phyloP scores from a whole-genome alignment of 1,284 basidiomycete species.

The Sanghuangporus baumii region DNA sequence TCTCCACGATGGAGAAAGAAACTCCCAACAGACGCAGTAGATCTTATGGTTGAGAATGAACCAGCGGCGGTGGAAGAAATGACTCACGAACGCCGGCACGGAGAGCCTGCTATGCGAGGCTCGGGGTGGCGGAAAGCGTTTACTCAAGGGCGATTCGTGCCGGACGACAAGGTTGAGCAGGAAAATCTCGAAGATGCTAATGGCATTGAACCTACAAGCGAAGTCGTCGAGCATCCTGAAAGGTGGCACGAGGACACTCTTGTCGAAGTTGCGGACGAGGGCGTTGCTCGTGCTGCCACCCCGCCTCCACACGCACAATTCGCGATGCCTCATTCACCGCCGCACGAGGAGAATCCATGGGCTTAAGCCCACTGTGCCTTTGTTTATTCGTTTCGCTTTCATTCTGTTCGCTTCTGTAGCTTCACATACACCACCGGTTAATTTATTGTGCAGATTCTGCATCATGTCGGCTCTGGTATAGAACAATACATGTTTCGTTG shows the following conservation, averaged over 20 bases:
- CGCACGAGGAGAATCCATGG: slow-evolving; percentile 22
- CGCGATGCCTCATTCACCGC: slow-evolving; percentile 7
- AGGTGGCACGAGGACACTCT: slow-evolving; percentile 28
- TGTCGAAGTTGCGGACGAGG: slow-evolving; percentile 26
- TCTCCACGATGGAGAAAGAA: slow-evolving; percentile 15
- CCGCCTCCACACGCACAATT: slow-evolving; percentile 41
- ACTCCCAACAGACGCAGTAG: slow-evolving; percentile 70
- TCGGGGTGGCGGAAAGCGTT: slow-evolving; percentile 48
- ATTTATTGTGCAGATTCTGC: slow-evolving; percentile 8
- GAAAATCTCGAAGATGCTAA: slow-evolving; percentile 28
- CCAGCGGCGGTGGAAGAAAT: slow-evolving; percentile 45
- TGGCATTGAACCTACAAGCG: slow-evolving; percentile 20
- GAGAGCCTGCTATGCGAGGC: slow-evolving; percentile 40
- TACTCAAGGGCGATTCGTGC: slow-evolving; percentile 42
- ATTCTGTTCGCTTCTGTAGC: not conserved
- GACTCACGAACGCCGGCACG: slow-evolving; percentile 45
- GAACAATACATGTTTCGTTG: not conserved
- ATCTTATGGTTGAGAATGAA: slow-evolving; percentile 65
- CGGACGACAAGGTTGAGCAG: slow-evolving; percentile 33
- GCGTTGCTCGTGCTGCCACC: slow-evolving; percentile 31
- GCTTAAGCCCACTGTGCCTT: slow-evolving; percentile 20
- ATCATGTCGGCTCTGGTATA: not conserved
- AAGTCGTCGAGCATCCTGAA: slow-evolving; percentile 20
- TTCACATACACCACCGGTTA: not conserved
- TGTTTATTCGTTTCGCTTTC: not conserved